These are phyloP conservation scores for Piromyces sp. DNA, from an alignment of 192 early-diverging fungal genomes.

Conservation along the genomic window DNA sequence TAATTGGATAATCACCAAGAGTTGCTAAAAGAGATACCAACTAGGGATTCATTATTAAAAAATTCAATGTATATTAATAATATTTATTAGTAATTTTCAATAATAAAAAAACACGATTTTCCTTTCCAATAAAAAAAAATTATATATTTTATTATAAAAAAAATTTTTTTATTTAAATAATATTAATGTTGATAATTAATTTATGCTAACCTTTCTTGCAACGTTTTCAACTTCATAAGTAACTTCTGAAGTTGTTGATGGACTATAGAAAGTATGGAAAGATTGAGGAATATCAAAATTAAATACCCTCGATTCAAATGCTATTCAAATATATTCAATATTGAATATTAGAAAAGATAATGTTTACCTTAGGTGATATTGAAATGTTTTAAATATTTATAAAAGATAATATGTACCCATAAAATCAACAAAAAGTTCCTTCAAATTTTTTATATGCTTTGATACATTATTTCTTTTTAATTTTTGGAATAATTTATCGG, in stretches of 20 bases:
- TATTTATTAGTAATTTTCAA: no score
- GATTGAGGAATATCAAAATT: constrained; percentile 50
- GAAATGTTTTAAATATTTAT: no score
- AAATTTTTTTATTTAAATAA: no score
- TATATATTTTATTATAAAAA: no score
- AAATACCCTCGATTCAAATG: constrained; percentile 45
- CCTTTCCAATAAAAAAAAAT: no score
- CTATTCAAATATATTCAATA: constrained; percentile 12
- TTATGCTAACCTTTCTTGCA: constrained; percentile 20
- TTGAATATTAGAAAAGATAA: no score
- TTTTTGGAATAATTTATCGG: constrained; percentile 37
- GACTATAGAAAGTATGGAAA: constrained; percentile 33
- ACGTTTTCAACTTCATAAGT: constrained; percentile 23
- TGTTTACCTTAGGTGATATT: no score
- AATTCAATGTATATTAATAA: no score
- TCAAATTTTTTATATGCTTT: constrained; percentile 40
- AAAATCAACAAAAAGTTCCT: constrained; percentile 70
- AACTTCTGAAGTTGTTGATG: not conserved
- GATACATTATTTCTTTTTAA: constrained; percentile 32
- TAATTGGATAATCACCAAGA: constrained; percentile 77
- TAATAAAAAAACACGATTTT: no score
- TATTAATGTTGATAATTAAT: no score
- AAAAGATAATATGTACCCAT: constrained; percentile 28
- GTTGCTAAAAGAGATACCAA: constrained; percentile 72
- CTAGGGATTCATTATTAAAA: constrained; percentile 12